Percentiles rank a stretch among this genome's conserved stretches.
Evolutionary conservation across 148 eudicot genomes (phyloP).

Genomic region (Pharnaceum exiguum): DNA sequence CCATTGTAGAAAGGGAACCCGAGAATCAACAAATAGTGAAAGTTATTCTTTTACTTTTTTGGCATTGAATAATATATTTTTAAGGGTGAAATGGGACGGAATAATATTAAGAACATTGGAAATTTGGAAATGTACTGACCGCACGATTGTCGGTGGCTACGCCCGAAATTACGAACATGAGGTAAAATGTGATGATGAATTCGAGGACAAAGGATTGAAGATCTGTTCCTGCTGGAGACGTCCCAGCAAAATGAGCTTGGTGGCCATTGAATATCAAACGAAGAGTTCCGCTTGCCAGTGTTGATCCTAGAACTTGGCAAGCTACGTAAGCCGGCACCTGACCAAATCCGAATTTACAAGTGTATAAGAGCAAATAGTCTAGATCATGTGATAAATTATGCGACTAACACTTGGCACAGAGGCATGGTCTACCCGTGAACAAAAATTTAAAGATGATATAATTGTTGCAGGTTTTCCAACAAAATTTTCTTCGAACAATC

Average conservation of each 20-base stretch:
- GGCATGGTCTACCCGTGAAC: neutral
- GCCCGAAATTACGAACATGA: slow-evolving; percentile 68
- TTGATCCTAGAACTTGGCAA: slow-evolving; percentile 57
- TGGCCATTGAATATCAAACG: slow-evolving; percentile 48
- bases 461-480: too few relatives aligned
- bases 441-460: neutral
- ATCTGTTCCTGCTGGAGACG: slow-evolving; percentile 40
- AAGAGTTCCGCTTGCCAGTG: slow-evolving; percentile 57
- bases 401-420: neutral
- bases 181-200: slow-evolving; percentile 64
- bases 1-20: too few relatives aligned
- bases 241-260: slow-evolving; percentile 44
- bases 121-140: slow-evolving; percentile 27
- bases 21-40: too few relatives aligned
- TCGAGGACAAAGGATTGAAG: slow-evolving; percentile 57
- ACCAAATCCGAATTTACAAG: neutral
- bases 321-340: slow-evolving; percentile 52
- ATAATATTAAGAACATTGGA: neutral
- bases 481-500: too few relatives aligned
- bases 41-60: too few relatives aligned
- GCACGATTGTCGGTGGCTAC: slow-evolving; percentile 72
- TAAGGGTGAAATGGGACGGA: neutral
- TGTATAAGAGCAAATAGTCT: neutral
- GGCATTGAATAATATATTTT: too few relatives aligned
- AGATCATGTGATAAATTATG: neutral